Evolutionary conservation across 169 alveolate species (phyloP), one percentile per base, ranked within the genome.

Genomic region (Eimeria maxima): DNA sequence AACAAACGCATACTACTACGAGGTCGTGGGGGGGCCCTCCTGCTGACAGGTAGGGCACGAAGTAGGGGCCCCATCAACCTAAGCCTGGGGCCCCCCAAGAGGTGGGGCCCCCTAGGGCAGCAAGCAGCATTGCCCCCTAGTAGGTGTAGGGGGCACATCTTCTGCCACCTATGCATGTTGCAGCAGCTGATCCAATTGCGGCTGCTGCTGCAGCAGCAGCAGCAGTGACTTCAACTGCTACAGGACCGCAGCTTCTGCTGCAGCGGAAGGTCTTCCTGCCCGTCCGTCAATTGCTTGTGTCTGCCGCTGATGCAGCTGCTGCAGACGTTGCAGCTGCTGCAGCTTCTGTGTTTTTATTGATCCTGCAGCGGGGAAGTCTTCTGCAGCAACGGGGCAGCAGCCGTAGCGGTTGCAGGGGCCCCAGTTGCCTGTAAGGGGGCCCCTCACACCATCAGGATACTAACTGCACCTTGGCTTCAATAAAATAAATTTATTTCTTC

Each of bases 151-250:
- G 13, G 80, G 22, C 45, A 10, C 50, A 27, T 33, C 80, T 69
- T 44, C 80, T 10, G 80, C 67, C 22, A 24, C 67, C n/a, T 14
- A 57, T 7, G 67, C 24, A 57, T 57, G 67, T 24, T 57, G 67
- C 67, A 13, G 80, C 80, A 13, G 80, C 80, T 69, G 80, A 44
- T 29, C 47, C 80, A n/a, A 47, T 47, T 33, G 80, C 67, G 3
- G 67, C 24, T 27, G 45, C 80, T 11, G 80, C 80, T 0, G 80
- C 80, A 69, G 45, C 45, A 29, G 80, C 80, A 69, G 80, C 80
- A 27, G 80, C 47, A 69, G 18, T 6, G 80, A 13, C 80, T n/a
- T 33, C 16, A 6, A 33, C 80, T 33, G 80, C 80, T 69, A 45
- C 80, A 14, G 67, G 13, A 8, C 45, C 27, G 38, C 45, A 2